A percentile compares a stretch with the other conserved stretches of the same genome.
Evolutionary conservation across 2,329 filamentous ascomycete genomes (phyloP).

Genomic region (Epichloe scottii): DNA sequence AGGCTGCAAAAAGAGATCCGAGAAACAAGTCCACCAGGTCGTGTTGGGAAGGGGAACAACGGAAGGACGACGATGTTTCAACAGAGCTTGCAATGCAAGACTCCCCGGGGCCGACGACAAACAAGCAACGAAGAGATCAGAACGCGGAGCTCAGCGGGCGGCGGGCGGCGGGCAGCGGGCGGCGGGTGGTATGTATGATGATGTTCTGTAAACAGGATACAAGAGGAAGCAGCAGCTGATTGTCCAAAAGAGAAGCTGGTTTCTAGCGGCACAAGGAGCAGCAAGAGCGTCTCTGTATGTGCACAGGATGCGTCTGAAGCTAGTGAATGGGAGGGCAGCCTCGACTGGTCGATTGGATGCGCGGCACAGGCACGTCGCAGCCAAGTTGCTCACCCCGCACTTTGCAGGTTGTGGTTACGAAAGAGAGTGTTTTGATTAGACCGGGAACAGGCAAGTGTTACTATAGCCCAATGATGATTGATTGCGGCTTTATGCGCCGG

Average conservation of each 20-base stretch:
- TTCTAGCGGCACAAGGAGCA: constrained; percentile 1
- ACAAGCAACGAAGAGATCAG: background rate
- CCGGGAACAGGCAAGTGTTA: constrained; percentile 1
- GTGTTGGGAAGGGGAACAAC: background rate
- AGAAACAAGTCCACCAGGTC: background rate
- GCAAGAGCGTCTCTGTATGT: background rate
- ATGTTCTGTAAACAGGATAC: background rate
- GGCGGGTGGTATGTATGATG: background rate
- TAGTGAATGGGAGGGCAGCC: constrained; percentile 17
- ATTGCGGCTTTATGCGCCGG: background rate
- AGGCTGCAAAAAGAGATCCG: constrained; percentile 2
- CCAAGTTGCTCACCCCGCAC: constrained; percentile 14
- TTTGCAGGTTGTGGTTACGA: constrained; percentile 4
- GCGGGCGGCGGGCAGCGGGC: background rate
- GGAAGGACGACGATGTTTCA: background rate
- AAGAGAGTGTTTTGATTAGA: background rate
- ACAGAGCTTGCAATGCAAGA: background rate
- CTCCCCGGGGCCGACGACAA: background rate
- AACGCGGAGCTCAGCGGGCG: background rate
- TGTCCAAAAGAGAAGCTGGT: background rate
- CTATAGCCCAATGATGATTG: constrained; percentile 6
- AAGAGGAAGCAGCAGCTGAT: background rate
- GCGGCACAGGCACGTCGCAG: constrained; percentile 8
- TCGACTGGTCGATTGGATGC: constrained; percentile 17
- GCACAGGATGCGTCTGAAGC: constrained; percentile 1